A percentile compares a stretch with the other conserved stretches of the same genome.
phyloP scores from a whole-genome alignment of 495 filamentous ascomycete genomes.

The Tetracladium setigerum region DNA sequence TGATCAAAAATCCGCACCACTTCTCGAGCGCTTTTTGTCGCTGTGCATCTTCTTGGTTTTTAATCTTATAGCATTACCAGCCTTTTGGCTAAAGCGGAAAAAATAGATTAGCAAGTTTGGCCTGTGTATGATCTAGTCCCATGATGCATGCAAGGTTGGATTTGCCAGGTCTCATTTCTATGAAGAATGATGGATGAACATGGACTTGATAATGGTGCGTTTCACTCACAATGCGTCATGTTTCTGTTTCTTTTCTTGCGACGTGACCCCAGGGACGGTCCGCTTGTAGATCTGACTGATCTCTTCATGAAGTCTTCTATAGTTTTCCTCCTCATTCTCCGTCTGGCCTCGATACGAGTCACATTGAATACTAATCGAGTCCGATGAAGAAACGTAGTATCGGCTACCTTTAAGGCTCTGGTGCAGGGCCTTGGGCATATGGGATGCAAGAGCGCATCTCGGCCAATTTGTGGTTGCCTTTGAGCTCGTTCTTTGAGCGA shows the following conservation, averaged over 20 bases:
- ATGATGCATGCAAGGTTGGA: constrained; percentile 1
- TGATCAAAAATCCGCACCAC: too few species aligned
- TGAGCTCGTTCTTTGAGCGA: constrained; percentile 64
- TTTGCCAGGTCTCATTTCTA: too few species aligned
- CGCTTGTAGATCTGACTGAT: constrained; percentile 44
- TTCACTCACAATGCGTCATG: constrained; percentile 57
- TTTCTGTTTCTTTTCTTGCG: constrained; percentile 46
- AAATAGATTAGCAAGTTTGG: too few species aligned
- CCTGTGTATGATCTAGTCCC: too few species aligned
- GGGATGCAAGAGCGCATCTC: constrained; percentile 45
- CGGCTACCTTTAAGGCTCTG: constrained; percentile 52
- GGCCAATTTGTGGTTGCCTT: constrained; percentile 74
- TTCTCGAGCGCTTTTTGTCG: constrained; percentile 61
- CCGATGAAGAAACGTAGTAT: constrained; percentile 58
- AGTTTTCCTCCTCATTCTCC: constrained; percentile 59
- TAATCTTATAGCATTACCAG: constrained; percentile 62
- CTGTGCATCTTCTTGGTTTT: constrained; percentile 69
- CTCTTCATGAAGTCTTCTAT: constrained; percentile 50
- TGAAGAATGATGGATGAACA: too few species aligned
- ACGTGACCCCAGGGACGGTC: constrained; percentile 58
- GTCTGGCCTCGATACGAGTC: constrained; percentile 62
- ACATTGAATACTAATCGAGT: constrained; percentile 54
- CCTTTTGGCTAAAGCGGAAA: constrained; percentile 48
- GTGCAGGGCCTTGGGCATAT: constrained; percentile 65
- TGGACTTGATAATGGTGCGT: too few species aligned